Evolutionary conservation across 176 grass and related monocot species (phyloP), one percentile per base, ranked within the genome.

Genomic region (Triticum dicoccoides): DNA sequence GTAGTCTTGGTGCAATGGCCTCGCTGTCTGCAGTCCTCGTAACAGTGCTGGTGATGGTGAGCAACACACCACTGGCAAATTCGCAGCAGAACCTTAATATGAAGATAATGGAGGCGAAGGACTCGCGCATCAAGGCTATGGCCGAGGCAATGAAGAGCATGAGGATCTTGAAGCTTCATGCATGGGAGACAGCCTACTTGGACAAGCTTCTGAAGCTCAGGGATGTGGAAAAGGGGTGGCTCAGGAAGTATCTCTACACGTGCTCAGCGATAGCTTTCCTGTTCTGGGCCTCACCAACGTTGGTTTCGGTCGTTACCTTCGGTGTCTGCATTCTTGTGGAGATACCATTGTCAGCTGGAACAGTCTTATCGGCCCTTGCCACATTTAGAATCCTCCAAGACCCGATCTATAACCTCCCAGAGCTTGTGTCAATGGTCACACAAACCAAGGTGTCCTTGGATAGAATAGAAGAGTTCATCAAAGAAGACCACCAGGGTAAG

Each of bases 301-400:
- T 97, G 18, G 91, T 97, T 77, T 97, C 95, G 2, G 91, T 95
- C 5, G 67, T 89, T 41, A 80, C 95, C 65, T 97, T 97, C 37
- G 91, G 95, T 32, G 86, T 95, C 65, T 97, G 95, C 89, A 86
- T 95, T 79, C 76, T 91, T 82, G 72, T 90, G 72, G 86, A 95
- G 9, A 76, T 88, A 38, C 91, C 95, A 76, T 79, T 97, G 47
- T 88, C 87, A 4, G 80, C 89, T 85, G 92, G 92, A 83, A 93
- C 79, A 63, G 91, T 95, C 29, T 61, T 97, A 20, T 90, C 95
- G 9, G 91, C 95, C 34, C 92, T 97, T 23, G 95, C 95, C 63
- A 97, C 91, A 6, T 95, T 97, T 51, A 92, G 95, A 78, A 91
- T 97, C 45, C 95, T 97, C 21, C 95, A 97, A 84, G 95, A 97